A percentile compares a stretch with the other conserved stretches of the same genome.
Conservation (phyloP, 139 green algal genomes). For the Picochlorum costavermella region DNA sequence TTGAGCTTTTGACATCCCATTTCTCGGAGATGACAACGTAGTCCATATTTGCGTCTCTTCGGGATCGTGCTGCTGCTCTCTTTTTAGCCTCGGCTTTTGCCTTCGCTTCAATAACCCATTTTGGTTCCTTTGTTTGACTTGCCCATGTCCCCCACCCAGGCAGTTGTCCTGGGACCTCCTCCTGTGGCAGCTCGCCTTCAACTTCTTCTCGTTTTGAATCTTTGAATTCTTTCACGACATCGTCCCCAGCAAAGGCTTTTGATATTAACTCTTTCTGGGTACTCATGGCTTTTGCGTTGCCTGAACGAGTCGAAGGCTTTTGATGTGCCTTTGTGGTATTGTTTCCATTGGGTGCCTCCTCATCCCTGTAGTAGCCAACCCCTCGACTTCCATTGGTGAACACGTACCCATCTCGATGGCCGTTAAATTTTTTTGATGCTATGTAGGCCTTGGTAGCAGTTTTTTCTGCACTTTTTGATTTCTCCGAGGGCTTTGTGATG, state of each 20-base stretch:
- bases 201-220: constrained; percentile 71
- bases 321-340: constrained; percentile 1
- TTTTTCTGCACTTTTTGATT: not conserved
- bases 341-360: not conserved
- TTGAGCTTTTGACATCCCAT: constrained; percentile 66
- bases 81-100: constrained; percentile 54
- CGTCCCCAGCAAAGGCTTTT: constrained; percentile 79
- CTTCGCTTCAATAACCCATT: constrained; percentile 57
- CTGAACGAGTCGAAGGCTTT: not conserved
- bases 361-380: constrained; percentile 60
- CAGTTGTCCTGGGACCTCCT: constrained; percentile 49
- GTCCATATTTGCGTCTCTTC: constrained; percentile 69
- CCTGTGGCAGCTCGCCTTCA: constrained; percentile 69
- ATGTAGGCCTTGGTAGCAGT: constrained; percentile 12
- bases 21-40: constrained; percentile 84
- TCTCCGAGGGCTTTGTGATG: not conserved
- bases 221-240: constrained; percentile 86
- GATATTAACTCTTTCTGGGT: constrained; percentile 47
- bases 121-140: constrained; percentile 56
- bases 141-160: constrained; percentile 90
- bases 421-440: constrained; percentile 35
- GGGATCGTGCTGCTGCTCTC: constrained; percentile 38
- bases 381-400: constrained; percentile 53
- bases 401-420: constrained; percentile 37
- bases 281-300: constrained; percentile 4